Evolutionary conservation across 306 rosid species (phyloP), one percentile per base, ranked within the genome.

Genomic region (Lathyrus aphaca): DNA sequence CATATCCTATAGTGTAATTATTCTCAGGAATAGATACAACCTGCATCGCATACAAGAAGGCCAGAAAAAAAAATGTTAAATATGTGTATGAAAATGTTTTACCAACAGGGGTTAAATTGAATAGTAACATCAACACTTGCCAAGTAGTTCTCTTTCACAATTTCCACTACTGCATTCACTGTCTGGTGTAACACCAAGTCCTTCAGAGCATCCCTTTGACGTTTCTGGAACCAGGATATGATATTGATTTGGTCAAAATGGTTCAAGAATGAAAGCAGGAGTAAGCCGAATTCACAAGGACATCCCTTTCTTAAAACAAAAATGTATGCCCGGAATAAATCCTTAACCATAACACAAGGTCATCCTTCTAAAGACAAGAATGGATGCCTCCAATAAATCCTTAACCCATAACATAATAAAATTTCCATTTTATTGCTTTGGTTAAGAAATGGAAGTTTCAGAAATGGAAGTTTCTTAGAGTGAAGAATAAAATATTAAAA

Each of bases 61-160:
- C 25, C 25, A 23, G 68, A 66, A 18, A 55, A 65, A 32, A 25
- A 32, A 17, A 9, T 25, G 43, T 55, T 57, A 37, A 35, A 30
- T 39, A 37, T 30, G 68, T 30, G 68, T 75, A 55, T 11, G n/a
- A 30, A 67, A 39, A 39, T 55, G 50, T 10, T 62, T 67, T 60
- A 68, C 23, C 15, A 51, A 54, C 21, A 66, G 17, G 48, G 46
- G 76, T 19, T 72, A 74, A 23, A 62, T 16, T 56, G 32, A 78
- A 61, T 10, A 79, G 13, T 23, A 23, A 49, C 17, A 23, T 43
- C 8, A 66, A 66, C 48, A 86, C 98, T 85, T 85, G 74, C 98
- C 96, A 91, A 63, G 86, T 94, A 94, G 81, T 83, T 84, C 65
- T 94, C 96, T 80, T 88, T 94, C 72, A 85, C 92, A 68, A 87